Conservation (phyloP, 495 filamentous ascomycete species). For the Aspergillus baeticus region DNA sequence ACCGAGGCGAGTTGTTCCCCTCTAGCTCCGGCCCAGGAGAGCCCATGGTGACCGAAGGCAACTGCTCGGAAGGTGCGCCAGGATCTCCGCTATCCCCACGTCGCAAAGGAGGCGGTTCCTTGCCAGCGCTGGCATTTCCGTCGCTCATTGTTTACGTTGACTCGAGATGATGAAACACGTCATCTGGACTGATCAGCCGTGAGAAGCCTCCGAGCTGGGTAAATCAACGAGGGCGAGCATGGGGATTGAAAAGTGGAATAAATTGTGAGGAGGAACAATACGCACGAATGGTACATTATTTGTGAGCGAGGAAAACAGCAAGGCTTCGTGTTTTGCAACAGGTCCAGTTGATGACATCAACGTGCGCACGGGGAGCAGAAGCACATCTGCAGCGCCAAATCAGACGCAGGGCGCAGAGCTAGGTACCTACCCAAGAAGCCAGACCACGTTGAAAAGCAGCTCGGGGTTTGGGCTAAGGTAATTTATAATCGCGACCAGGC, state of each 20-base stretch:
- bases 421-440: neutral
- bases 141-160: conserved; percentile 23
- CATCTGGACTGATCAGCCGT: conserved; percentile 21
- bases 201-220: neutral
- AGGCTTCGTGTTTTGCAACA: neutral
- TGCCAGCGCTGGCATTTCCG: conserved; percentile 17
- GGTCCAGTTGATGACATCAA: conserved; percentile 4
- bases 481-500: conserved; percentile 8
- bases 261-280: neutral
- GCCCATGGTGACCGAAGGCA: neutral
- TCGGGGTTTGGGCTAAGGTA: neutral
- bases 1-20: conserved; percentile 14
- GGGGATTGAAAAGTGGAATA: neutral
- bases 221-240: neutral
- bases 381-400: too few species aligned
- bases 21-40: conserved; percentile 2
- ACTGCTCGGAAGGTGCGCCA: neutral
- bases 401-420: neutral
- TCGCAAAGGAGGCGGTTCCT: conserved; percentile 18
- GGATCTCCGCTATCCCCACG: conserved; percentile 8
- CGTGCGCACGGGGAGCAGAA: neutral
- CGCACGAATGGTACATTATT: too few species aligned
- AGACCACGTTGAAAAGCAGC: neutral
- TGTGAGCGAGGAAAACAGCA: neutral
- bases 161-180: conserved; percentile 19